Percentiles rank a stretch among this genome's conserved stretches.
phyloP scores from a whole-genome alignment of 2,329 filamentous ascomycete genomes.

The Westerdykella aurantiaca region DNA sequence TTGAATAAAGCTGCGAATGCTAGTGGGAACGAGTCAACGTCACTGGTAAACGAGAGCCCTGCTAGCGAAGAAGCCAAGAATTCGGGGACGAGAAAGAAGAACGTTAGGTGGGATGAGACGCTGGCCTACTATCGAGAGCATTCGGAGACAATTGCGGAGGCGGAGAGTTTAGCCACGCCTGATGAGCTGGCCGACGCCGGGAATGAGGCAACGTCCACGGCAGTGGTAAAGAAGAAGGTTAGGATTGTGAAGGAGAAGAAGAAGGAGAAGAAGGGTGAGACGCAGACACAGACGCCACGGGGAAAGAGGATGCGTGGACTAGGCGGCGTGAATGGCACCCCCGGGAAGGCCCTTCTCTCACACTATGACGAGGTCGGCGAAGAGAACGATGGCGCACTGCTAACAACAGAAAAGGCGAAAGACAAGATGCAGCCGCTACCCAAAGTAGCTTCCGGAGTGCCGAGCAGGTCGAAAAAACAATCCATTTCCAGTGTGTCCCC shows the following conservation, averaged over 20 bases:
- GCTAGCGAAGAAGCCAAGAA: slow-evolving; percentile 7
- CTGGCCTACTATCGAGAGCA: slow-evolving; percentile 43
- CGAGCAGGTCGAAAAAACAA: too few species aligned
- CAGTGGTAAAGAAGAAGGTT: slow-evolving; percentile 15
- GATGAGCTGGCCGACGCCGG: slow-evolving; percentile 20
- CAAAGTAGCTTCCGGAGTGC: too few species aligned
- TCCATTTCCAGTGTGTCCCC: neutral
- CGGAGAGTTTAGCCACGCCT: slow-evolving; percentile 26
- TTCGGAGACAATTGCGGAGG: slow-evolving; percentile 28
- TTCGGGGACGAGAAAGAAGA: slow-evolving; percentile 23
- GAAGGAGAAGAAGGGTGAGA: slow-evolving; percentile 4
- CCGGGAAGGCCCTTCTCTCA: slow-evolving; percentile 32
- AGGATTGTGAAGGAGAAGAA: slow-evolving; percentile 20
- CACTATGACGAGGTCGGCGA: slow-evolving; percentile 21
- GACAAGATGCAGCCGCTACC: neutral
- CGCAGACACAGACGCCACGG: slow-evolving; percentile 27
- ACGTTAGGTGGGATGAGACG: slow-evolving; percentile 44
- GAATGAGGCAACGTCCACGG: neutral
- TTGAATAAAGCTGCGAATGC: slow-evolving; percentile 17
- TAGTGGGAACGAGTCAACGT: slow-evolving; percentile 3
- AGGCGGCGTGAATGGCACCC: slow-evolving; percentile 35
- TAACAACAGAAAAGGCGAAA: slow-evolving; percentile 16
- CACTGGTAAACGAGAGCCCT: too few species aligned
- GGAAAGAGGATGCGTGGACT: slow-evolving; percentile 27
- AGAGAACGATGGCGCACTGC: slow-evolving; percentile 13